Conservation (phyloP, 2,329 filamentous ascomycete species). For the Penicillium brevicompactum region DNA sequence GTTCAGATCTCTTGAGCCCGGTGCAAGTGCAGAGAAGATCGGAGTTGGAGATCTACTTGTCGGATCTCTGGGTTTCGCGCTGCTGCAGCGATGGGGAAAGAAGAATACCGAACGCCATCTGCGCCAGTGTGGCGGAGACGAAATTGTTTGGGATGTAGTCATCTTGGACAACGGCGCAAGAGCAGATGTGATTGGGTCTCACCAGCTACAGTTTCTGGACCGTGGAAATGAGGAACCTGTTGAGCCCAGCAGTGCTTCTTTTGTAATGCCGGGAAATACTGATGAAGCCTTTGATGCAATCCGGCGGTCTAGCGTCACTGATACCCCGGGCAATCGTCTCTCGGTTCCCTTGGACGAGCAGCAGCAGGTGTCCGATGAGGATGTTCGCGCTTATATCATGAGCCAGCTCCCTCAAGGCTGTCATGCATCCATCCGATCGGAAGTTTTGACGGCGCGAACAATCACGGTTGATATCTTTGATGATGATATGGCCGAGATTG, state of each 20-base stretch:
- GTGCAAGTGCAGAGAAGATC: conserved; percentile 38
- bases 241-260: conserved; percentile 57
- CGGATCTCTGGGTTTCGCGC: conserved; percentile 47
- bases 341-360: conserved; percentile 39
- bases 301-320: conserved; percentile 29
- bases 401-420: conserved; percentile 46
- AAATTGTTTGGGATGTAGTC: conserved; percentile 51
- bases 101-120: conserved; percentile 46
- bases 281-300: conserved; percentile 44
- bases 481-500: conserved; percentile 44
- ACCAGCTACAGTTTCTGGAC: conserved; percentile 34
- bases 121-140: conserved; percentile 45
- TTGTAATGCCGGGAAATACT: conserved; percentile 40
- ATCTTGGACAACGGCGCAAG: conserved; percentile 50
- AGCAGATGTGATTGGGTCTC: conserved; percentile 50
- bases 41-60: conserved; percentile 48
- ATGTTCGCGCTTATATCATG: conserved; percentile 51
- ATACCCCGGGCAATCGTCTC: conserved; percentile 29
- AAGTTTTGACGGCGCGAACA: conserved; percentile 47
- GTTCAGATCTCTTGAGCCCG: conserved; percentile 41
- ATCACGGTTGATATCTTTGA: conserved; percentile 52
- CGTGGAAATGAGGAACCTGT: conserved; percentile 48
- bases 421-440: conserved; percentile 46
- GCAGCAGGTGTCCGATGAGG: conserved; percentile 46
- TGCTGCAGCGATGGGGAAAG: conserved; percentile 50